Base-by-base conservation (phyloP, 2,329 filamentous ascomycete genomes). In the Ophiognomonia clavigignenti-juglandacearum region DNA sequence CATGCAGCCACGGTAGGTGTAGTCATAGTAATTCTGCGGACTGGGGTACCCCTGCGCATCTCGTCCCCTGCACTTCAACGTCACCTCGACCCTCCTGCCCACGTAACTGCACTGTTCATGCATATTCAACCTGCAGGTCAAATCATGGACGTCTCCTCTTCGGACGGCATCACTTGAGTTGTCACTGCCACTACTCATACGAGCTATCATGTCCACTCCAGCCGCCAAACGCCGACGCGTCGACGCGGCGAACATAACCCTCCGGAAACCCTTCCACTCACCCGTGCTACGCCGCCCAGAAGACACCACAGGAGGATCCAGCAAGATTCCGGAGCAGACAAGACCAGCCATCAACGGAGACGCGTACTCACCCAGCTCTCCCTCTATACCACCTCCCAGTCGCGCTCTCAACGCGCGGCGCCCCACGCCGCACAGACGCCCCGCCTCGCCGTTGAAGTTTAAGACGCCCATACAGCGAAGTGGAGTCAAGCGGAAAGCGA, bases 231-330 rank as follows among this genome's bases (percentile, higher is more conserved):
- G 82, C 41, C 81, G 83, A 51, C 78, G 81, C 54, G 67, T 85
- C 53, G 74, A 83, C 48, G 68, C 74, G 37, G 74, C 78, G 32
- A 66, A 73, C 19, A 72, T 70, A n/a, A 75, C 76, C 6, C 74
- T 88, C 39, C 75, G 76, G 52, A 85, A 83, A 59, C 85, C 85
- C 0, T 89, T 89, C 68, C 82, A 83, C 54, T 88, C 85, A 38
- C 85, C 84, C 3, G 39, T 63, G 29, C 53, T 62, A 29, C 55
- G 39, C 26, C 54, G 56, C 18, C 42, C 43, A 18, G 36, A 27
- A 20, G 36, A 36, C 10, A 27, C 20, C 11, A 27, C 31, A 7
- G 22, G 22, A 4, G 20, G 14, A n/a, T 11, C 39, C 8, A 24
- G 23, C 39, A 47, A 14, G 22, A 51, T 40, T 4, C 44, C 40